A percentile compares a stretch with the other conserved stretches of the same genome.
phyloP scores from a whole-genome alignment of 805 yeast genomes.

The Clavispora santaluciae region DNA sequence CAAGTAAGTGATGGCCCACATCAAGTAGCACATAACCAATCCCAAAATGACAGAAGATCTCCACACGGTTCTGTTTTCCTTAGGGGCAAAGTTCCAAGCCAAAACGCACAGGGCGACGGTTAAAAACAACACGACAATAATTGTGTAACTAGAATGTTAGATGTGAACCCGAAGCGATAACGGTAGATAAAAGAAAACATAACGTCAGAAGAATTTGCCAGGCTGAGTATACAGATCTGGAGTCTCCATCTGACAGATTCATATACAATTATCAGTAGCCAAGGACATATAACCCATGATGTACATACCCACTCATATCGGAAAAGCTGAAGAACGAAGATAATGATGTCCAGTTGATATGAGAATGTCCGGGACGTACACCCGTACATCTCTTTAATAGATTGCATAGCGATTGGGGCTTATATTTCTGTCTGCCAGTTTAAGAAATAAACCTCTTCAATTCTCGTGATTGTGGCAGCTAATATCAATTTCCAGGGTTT shows the following conservation, averaged over 20 bases:
- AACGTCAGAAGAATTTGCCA: too few relatives aligned
- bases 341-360: background rate
- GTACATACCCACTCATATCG: slow-evolving; percentile 17
- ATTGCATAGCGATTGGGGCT: too few relatives aligned
- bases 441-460: too few relatives aligned
- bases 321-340: background rate
- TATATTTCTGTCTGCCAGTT: too few relatives aligned
- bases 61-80: slow-evolving; percentile 53
- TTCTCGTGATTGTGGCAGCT: too few relatives aligned
- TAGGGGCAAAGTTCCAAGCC: slow-evolving; percentile 85
- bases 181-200: background rate
- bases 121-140: slow-evolving; percentile 56
- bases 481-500: too few relatives aligned
- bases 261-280: too few relatives aligned
- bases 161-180: background rate
- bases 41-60: slow-evolving; percentile 53
- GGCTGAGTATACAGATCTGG: too few relatives aligned
- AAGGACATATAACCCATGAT: too few relatives aligned
- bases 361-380: background rate
- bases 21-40: slow-evolving; percentile 70
- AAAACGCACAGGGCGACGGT: slow-evolving; percentile 55
- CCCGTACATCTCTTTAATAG: slow-evolving; percentile 3
- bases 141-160: slow-evolving; percentile 54
- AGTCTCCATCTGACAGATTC: too few relatives aligned
- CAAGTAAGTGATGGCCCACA: slow-evolving; percentile 92